Conservation (phyloP, 2,329 filamentous ascomycete genomes). For the Shiraia bambusicola region DNA sequence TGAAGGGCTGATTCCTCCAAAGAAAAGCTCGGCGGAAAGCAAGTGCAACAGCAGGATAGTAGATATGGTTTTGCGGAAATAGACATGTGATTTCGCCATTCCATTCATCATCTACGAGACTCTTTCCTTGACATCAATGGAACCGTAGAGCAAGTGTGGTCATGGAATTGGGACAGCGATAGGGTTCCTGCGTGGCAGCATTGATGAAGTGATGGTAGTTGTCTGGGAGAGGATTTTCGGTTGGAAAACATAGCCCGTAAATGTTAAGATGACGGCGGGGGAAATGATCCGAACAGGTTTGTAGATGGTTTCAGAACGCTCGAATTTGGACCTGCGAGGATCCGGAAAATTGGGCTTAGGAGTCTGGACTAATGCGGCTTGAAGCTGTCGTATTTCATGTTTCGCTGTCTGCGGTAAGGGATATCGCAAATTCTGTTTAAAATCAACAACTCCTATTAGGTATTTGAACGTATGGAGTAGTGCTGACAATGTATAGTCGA, state of each 20-base stretch:
- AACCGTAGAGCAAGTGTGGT: slow-evolving; percentile 26
- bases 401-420: not conserved
- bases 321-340: slow-evolving; percentile 22
- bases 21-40: slow-evolving; percentile 34
- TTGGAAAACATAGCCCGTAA: slow-evolving; percentile 34
- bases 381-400: slow-evolving; percentile 28
- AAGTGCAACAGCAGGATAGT: slow-evolving; percentile 35
- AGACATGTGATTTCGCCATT: slow-evolving; percentile 35
- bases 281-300: slow-evolving; percentile 32
- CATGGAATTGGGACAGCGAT: slow-evolving; percentile 33
- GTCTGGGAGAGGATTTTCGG: slow-evolving; percentile 23
- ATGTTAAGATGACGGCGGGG: slow-evolving; percentile 32
- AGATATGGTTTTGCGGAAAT: slow-evolving; percentile 32
- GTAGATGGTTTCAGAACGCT: slow-evolving; percentile 20
- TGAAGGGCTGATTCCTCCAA: slow-evolving; percentile 36
- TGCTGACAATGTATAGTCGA: too few species aligned
- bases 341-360: slow-evolving; percentile 25
- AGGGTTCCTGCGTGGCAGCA: slow-evolving; percentile 23
- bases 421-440: too few species aligned
- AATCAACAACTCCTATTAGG: too few species aligned
- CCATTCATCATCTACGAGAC: slow-evolving; percentile 25
- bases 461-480: too few species aligned
- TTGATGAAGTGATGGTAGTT: slow-evolving; percentile 37
- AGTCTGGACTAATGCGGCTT: slow-evolving; percentile 30
- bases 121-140: slow-evolving; percentile 20